Percentiles rank a stretch among this genome's conserved stretches.
Conservation (phyloP, 2,329 filamentous ascomycete genomes). For the Alternaria solani region DNA sequence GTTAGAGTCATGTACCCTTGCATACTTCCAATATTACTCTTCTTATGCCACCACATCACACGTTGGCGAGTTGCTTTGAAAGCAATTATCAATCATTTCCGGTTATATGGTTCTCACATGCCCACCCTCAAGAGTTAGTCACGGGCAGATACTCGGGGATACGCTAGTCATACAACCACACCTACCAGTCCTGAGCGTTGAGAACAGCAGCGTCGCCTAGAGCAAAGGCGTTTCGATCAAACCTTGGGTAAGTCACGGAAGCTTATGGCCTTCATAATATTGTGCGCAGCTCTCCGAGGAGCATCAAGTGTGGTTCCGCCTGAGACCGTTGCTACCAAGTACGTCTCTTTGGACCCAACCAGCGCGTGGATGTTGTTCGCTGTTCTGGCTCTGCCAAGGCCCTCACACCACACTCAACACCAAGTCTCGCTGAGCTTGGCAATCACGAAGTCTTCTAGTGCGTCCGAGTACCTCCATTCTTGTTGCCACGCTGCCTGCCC, state of each 20-base stretch:
- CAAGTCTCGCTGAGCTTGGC: not conserved
- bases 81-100: not conserved
- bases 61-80: not conserved
- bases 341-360: not conserved
- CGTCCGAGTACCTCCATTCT: not conserved
- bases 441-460: not conserved
- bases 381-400: not conserved
- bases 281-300: not conserved
- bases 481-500: conserved; percentile 6
- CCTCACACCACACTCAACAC: conserved; percentile 1
- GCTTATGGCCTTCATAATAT: not conserved
- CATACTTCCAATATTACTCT: not conserved
- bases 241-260: not conserved
- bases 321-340: not conserved
- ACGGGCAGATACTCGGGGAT: conserved; percentile 1
- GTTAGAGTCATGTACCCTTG: not conserved
- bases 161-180: conserved; percentile 2
- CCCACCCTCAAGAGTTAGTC: not conserved
- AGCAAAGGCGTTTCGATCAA: not conserved
- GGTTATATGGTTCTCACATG: not conserved
- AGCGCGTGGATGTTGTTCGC: not conserved
- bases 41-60: not conserved
- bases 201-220: not conserved
- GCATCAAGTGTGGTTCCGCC: not conserved
- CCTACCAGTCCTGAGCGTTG: not conserved